These are phyloP conservation scores for Collybia mongolica DNA, from an alignment of 768 basidiomycete genomes.

Conservation along the genomic window DNA sequence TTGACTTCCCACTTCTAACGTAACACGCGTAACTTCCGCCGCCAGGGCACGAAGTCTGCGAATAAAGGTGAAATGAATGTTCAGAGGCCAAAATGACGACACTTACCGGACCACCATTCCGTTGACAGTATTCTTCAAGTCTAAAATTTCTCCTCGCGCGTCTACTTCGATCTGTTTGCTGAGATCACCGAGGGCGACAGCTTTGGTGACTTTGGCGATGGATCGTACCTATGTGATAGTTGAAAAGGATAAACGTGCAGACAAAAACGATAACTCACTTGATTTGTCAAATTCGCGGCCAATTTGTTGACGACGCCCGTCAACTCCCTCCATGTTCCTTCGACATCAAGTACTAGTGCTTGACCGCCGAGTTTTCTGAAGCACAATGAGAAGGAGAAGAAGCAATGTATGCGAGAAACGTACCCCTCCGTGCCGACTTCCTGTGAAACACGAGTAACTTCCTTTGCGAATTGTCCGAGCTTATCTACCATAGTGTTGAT, in stretches of 20 bases:
- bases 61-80: conserved; percentile 18
- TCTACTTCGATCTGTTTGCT: conserved; percentile 92
- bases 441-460: conserved; percentile 83
- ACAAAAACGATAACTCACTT: conserved; percentile 31
- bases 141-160: conserved; percentile 85
- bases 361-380: conserved; percentile 86
- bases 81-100: neutral
- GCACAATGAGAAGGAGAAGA: no score
- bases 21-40: conserved; percentile 82
- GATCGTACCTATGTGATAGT: conserved; percentile 58
- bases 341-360: conserved; percentile 82
- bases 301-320: conserved; percentile 83
- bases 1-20: conserved; percentile 83
- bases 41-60: conserved; percentile 58
- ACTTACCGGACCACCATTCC: conserved; percentile 39
- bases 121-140: conserved; percentile 68
- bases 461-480: conserved; percentile 86
- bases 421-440: conserved; percentile 84
- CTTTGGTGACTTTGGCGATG: conserved; percentile 91
- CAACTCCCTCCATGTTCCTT: conserved; percentile 87
- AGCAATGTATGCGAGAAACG: neutral
- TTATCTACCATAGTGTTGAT: conserved; percentile 70
- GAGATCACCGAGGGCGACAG: conserved; percentile 88
- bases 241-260: neutral
- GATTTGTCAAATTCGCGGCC: conserved; percentile 76